Evolutionary conservation across 202 grass and related monocot genomes (phyloP).

Genomic region (Cymbopogon flexuosus): DNA sequence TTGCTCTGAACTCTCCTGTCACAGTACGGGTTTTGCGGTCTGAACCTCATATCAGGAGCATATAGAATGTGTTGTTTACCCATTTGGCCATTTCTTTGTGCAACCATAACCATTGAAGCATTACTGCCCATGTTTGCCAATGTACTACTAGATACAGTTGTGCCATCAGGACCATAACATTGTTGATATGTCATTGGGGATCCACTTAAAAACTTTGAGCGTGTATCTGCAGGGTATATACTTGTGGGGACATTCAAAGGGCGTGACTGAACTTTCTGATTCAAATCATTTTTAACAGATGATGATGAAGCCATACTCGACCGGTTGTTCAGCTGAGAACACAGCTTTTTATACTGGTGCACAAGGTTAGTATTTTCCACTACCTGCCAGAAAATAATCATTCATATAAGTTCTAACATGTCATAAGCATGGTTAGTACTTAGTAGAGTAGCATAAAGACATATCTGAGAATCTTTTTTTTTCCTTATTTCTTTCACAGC

Average conservation of each 20-base stretch:
- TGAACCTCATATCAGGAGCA: slow-evolving; percentile 39
- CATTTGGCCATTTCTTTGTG: slow-evolving; percentile 35
- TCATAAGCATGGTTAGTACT: slow-evolving; percentile 10
- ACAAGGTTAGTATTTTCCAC: slow-evolving; percentile 62
- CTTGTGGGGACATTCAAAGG: slow-evolving; percentile 25
- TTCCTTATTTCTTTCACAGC: neutral
- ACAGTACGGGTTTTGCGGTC: slow-evolving; percentile 27
- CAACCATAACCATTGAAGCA: slow-evolving; percentile 38
- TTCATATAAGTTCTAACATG: slow-evolving; percentile 30
- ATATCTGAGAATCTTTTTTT: neutral
- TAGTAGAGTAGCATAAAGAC: slow-evolving; percentile 2
- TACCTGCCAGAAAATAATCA: slow-evolving; percentile 51
- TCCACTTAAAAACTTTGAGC: slow-evolving; percentile 30
- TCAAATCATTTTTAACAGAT: slow-evolving; percentile 42
- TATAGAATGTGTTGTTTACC: slow-evolving; percentile 36
- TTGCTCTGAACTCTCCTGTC: slow-evolving; percentile 36
- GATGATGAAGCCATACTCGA: slow-evolving; percentile 45
- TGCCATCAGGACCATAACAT: slow-evolving; percentile 26
- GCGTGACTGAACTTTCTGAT: slow-evolving; percentile 33
- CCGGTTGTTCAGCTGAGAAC: slow-evolving; percentile 58
- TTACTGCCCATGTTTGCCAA: slow-evolving; percentile 36
- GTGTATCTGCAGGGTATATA: slow-evolving; percentile 29
- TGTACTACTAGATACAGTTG: slow-evolving; percentile 34
- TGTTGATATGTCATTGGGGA: slow-evolving; percentile 44
- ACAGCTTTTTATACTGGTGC: slow-evolving; percentile 58